Evolutionary conservation across 1,139 yeast species (phyloP), one percentile per base, ranked within the genome.

Genomic region (Saccharomycopsis hybrid): DNA sequence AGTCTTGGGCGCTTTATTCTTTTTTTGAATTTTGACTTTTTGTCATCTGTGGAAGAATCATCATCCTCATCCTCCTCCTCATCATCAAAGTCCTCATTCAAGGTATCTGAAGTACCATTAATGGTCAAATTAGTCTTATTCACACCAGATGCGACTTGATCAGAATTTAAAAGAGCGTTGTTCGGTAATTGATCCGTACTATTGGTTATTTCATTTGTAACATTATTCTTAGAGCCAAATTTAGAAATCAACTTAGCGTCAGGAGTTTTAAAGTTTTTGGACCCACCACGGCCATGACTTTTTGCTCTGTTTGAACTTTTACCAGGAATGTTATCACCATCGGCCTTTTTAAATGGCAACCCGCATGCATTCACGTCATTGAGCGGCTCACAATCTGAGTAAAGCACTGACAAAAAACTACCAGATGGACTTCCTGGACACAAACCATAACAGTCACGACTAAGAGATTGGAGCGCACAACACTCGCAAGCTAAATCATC

Each of bases 401-500:
- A 65, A 47, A 76, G 60, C 5, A 72, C 76, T 8, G 72, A 65
- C 47, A 76, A 63, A 56, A 74, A 74, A 56, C 71, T 72, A 29
- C 75, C 73, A 29, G 74, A 67, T 1, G 74, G 75, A 50, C 73
- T 71, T 39, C 73, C 74, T 25, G 77, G 77, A 57, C 80, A 76
- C 50, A 75, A 61, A 24, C 69, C 71, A 57, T 71, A 74, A 58
- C 80, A 75, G 37, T 67, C 68, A 45, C 63, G 65, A 37, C 69
- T 65, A 62, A 75, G 67, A 50, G 71, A 69, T 58, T 75, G 80
- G 41, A 76, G 62, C 7, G 80, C 79, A 62, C 80, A 75, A 57
- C 81, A 76, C 55, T 75, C 79, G 60, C 80, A 76, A 1, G 78
- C 78, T 56, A 73, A 63, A 60, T 76, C 80, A 56, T 73, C 74